A percentile compares a stretch with the other conserved stretches of the same genome.
Evolutionary conservation across 75 land plant species (phyloP).

Genomic region (Selaginella moellendorffii): DNA sequence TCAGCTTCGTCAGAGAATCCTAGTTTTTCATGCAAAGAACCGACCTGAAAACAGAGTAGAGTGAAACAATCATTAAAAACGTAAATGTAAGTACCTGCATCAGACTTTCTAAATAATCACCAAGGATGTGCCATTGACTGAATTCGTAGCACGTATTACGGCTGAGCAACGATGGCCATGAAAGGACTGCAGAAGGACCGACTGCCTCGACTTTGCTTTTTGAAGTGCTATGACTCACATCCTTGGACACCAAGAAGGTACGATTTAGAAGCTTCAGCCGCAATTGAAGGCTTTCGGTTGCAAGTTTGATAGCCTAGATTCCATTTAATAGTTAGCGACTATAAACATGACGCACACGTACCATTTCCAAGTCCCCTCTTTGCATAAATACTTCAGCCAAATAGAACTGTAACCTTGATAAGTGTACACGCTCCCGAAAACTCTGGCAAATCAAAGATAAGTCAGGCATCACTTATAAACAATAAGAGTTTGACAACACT

Average conservation of each 20-base stretch:
- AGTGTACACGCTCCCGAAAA: neutral
- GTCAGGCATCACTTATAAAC: too few relatives aligned
- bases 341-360: neutral
- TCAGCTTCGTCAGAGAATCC: conserved; percentile 70
- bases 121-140: conserved; percentile 66
- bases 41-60: conserved; percentile 30
- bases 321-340: neutral
- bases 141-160: conserved; percentile 18
- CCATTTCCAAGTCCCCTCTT: neutral
- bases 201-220: too few relatives aligned
- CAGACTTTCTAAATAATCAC: conserved; percentile 65
- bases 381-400: neutral
- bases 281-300: neutral
- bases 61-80: neutral
- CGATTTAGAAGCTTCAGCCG: neutral
- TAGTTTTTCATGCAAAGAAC: conserved; percentile 42
- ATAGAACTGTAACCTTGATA: neutral
- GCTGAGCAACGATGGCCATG: conserved; percentile 31
- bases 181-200: conserved; percentile 20
- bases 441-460: too few relatives aligned
- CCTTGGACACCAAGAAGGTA: neutral
- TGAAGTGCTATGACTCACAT: too few relatives aligned
- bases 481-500: too few relatives aligned
- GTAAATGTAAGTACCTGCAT: conserved; percentile 41
- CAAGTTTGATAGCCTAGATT: neutral